A percentile compares a stretch with the other conserved stretches of the same genome.
phyloP scores from a whole-genome alignment of 1,139 yeast genomes.

The Meyerozyma smithsonii region DNA sequence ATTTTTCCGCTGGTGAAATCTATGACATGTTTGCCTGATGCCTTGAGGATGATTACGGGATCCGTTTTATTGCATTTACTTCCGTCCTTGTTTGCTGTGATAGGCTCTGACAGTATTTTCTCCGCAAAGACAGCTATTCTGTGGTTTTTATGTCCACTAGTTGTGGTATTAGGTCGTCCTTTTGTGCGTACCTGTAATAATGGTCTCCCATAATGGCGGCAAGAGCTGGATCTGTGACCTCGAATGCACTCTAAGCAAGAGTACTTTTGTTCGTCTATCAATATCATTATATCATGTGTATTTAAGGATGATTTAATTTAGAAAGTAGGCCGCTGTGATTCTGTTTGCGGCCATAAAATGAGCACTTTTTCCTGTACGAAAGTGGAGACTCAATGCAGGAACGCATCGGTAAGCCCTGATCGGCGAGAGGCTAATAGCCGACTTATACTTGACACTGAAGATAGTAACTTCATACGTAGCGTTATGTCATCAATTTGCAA shows the following conservation, averaged over 20 bases:
- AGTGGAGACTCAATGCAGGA: too few species aligned
- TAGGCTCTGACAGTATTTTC: slow-evolving; percentile 22
- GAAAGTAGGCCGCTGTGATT: not conserved
- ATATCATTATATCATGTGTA: slow-evolving; percentile 51
- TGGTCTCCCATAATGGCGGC: slow-evolving; percentile 77
- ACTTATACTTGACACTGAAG: too few species aligned
- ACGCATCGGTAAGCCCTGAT: too few species aligned
- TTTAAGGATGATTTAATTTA: not conserved
- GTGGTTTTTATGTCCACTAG: slow-evolving; percentile 44
- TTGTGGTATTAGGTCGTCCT: slow-evolving; percentile 68
- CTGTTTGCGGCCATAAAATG: not conserved
- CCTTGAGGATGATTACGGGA: slow-evolving; percentile 41
- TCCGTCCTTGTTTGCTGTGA: slow-evolving; percentile 1
- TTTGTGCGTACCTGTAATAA: slow-evolving; percentile 81
- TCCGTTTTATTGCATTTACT: slow-evolving; percentile 12
- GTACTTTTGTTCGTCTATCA: slow-evolving; percentile 78
- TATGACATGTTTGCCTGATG: slow-evolving; percentile 47
- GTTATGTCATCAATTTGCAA: not conserved
- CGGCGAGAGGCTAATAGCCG: too few species aligned
- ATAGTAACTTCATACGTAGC: not conserved
- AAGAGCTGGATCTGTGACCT: slow-evolving; percentile 87
- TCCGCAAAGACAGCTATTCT: slow-evolving; percentile 58
- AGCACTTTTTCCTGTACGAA: slow-evolving; percentile 2
- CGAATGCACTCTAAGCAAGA: slow-evolving; percentile 91
- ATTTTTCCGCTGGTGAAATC: slow-evolving; percentile 44